phyloP scores from a whole-genome alignment of 768 basidiomycete genomes.

The Hebeloma cylindrosporum region DNA sequence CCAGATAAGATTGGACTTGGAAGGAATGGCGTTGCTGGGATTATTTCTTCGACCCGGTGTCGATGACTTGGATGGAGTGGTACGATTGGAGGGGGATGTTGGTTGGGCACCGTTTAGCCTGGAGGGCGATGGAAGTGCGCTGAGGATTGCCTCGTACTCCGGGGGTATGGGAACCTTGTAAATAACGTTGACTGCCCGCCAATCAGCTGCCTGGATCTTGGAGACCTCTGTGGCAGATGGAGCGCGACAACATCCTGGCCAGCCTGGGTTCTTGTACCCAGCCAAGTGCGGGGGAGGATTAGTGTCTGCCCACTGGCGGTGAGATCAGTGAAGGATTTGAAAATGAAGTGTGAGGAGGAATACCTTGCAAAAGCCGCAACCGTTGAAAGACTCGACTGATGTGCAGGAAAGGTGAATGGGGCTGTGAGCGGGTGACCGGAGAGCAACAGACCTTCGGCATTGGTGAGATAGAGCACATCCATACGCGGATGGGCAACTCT shows the following conservation, averaged over 20 bases:
- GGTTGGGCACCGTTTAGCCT: slow-evolving; percentile 21
- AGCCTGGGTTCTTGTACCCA: slow-evolving; percentile 70
- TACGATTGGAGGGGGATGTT: slow-evolving; percentile 31
- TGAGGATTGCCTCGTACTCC: slow-evolving; percentile 68
- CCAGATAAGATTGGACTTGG: slow-evolving; percentile 33
- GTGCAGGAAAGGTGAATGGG: slow-evolving; percentile 12
- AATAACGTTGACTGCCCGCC: slow-evolving; percentile 76
- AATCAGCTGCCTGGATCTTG: slow-evolving; percentile 70
- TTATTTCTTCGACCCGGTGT: slow-evolving; percentile 43
- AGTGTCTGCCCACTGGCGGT: slow-evolving; percentile 66
- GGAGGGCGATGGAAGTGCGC: slow-evolving; percentile 37
- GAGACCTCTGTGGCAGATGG: slow-evolving; percentile 60
- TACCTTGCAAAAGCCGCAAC: slow-evolving; percentile 91
- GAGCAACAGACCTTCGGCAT: slow-evolving; percentile 72
- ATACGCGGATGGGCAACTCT: slow-evolving; percentile 70
- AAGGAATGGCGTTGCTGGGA: slow-evolving; percentile 41
- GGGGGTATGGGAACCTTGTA: slow-evolving; percentile 73
- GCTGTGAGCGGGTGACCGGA: slow-evolving; percentile 8
- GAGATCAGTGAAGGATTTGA: slow-evolving; percentile 25
- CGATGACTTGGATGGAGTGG: slow-evolving; percentile 29
- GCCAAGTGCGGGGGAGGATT: slow-evolving; percentile 51
- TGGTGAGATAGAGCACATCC: slow-evolving; percentile 78
- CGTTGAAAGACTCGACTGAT: slow-evolving; percentile 77
- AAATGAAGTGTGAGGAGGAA: slow-evolving; percentile 19
- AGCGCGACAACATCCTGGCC: slow-evolving; percentile 89